A percentile compares a stretch with the other conserved stretches of the same genome.
phyloP scores from a whole-genome alignment of 2,329 filamentous ascomycete species.

The Daldinia sp. region DNA sequence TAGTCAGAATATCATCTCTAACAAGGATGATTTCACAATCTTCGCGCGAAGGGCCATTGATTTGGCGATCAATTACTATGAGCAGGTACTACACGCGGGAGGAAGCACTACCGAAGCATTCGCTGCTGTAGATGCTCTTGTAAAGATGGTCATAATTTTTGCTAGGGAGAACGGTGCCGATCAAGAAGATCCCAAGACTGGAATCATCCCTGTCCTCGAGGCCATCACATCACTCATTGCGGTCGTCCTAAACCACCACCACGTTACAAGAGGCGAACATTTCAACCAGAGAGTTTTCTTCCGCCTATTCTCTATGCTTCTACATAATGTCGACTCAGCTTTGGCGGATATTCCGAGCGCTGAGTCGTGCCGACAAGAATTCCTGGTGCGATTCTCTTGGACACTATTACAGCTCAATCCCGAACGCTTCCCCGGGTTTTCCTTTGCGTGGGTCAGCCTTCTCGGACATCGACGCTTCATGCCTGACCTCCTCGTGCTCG shows the following conservation, averaged over 20 bases:
- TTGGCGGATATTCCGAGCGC: slow-evolving; percentile 69
- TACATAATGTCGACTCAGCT: slow-evolving; percentile 77
- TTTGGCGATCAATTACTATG: slow-evolving; percentile 80
- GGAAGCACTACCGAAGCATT: slow-evolving; percentile 70
- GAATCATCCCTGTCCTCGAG: slow-evolving; percentile 79
- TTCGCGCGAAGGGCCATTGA: slow-evolving; percentile 89
- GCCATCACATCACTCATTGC: slow-evolving; percentile 82
- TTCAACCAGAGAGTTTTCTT: slow-evolving; percentile 94
- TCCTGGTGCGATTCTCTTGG: slow-evolving; percentile 78
- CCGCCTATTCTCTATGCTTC: slow-evolving; percentile 84
- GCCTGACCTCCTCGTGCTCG: slow-evolving; percentile 77
- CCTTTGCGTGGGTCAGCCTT: slow-evolving; percentile 85
- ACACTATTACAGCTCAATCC: slow-evolving; percentile 82
- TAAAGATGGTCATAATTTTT: slow-evolving; percentile 81
- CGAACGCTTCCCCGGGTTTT: slow-evolving; percentile 81
- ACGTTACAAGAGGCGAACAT: slow-evolving; percentile 80
- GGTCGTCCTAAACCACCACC: slow-evolving; percentile 86
- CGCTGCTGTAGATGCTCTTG: slow-evolving; percentile 80
- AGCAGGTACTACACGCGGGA: slow-evolving; percentile 73
- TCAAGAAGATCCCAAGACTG: slow-evolving; percentile 68
- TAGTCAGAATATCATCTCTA: slow-evolving; percentile 76
- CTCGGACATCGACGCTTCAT: slow-evolving; percentile 88
- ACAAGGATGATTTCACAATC: slow-evolving; percentile 79
- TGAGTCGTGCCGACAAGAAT: slow-evolving; percentile 73
- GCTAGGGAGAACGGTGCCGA: slow-evolving; percentile 77